Base-by-base conservation (phyloP, 2,329 filamentous ascomycete genomes). In the Knufia fluminis region DNA sequence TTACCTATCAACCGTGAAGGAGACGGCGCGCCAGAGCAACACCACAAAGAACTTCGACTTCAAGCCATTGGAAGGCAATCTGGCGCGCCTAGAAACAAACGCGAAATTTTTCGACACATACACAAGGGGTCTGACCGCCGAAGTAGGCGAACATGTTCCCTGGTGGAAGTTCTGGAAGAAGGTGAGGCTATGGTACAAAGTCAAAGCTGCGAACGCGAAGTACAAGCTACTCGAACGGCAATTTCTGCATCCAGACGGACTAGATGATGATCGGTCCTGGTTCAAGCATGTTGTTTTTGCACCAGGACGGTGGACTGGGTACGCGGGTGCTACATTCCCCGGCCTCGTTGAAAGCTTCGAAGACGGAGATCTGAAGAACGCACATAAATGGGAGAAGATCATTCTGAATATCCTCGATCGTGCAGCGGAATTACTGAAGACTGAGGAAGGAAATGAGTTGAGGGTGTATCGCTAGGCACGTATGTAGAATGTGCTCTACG, bases 231-330 rank as follows among this genome's bases (percentile, higher is more conserved):
- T 97, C 0, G 91, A 97, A 66, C 75, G 89, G 14, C 74, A 82
- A 45, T 95, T 96, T 66, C 60, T 96, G 54, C 84, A 87, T 60
- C 68, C 79, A 3, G 73, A 76, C 2, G 91, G 91, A 0, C 68
- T 97, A 17, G 90, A 95, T 63, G 80, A 80, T 1, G 24, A 54
- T n/a, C 73, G 91, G 52, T 71, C 72, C 20, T 96, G 89, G 89
- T 97, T 91, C 71, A 96, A 96, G 71, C 91, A 96, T 61, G 84
- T 95, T 2, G 85, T 96, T 1, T 96, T 94, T 67, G 90, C 90
- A 1, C 90, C 90, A 0, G 90, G 90, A 0, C 65, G 91, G 42
- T 94, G 89, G 88, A 95, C 88, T 0, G 90, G 90, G 0, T 96
- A 96, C 66, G 73, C 88, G 0, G 90, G 89, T 2, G 80, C 76